These are phyloP conservation scores for Arabidopsis suecica DNA, from an alignment of 345 rosid species.

Conservation along the genomic window DNA sequence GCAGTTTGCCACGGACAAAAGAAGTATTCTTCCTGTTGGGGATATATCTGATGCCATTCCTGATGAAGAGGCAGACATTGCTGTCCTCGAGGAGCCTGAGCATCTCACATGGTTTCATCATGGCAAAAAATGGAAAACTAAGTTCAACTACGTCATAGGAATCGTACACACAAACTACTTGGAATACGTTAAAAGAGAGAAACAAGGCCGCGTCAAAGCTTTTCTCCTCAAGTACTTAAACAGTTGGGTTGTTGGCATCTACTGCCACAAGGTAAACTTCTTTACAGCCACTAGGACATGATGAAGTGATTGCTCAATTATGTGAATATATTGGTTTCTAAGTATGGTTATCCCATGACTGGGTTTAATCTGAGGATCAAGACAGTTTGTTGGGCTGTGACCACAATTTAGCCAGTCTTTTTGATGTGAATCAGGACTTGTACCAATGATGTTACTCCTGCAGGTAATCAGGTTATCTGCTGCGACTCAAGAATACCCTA, in stretches of 20 bases:
- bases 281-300: slow-evolving; percentile 9
- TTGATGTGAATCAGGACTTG: slow-evolving; percentile 24
- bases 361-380: background rate
- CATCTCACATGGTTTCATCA: slow-evolving; percentile 99
- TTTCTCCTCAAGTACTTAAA: slow-evolving; percentile 68
- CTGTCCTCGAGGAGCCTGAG: slow-evolving; percentile 98
- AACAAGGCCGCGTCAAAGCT: slow-evolving; percentile 68
- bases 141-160: slow-evolving; percentile 78
- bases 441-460: slow-evolving; percentile 26
- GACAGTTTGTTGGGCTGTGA: slow-evolving; percentile 18
- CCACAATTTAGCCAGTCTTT: background rate
- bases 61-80: slow-evolving; percentile 84
- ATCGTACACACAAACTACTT: slow-evolving; percentile 90
- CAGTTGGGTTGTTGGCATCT: slow-evolving; percentile 81
- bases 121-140: slow-evolving; percentile 89
- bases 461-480: slow-evolving; percentile 94
- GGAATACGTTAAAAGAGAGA: slow-evolving; percentile 89
- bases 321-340: slow-evolving; percentile 6
- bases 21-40: slow-evolving; percentile 91
- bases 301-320: slow-evolving; percentile 19
- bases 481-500: slow-evolving; percentile 91
- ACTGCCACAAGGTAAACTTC: slow-evolving; percentile 86
- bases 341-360: background rate
- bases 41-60: slow-evolving; percentile 77
- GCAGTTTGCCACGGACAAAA: slow-evolving; percentile 84